Evolutionary conservation across 352 stramenopile genomes (phyloP).

Genomic region (Pythium grandisporangium): DNA sequence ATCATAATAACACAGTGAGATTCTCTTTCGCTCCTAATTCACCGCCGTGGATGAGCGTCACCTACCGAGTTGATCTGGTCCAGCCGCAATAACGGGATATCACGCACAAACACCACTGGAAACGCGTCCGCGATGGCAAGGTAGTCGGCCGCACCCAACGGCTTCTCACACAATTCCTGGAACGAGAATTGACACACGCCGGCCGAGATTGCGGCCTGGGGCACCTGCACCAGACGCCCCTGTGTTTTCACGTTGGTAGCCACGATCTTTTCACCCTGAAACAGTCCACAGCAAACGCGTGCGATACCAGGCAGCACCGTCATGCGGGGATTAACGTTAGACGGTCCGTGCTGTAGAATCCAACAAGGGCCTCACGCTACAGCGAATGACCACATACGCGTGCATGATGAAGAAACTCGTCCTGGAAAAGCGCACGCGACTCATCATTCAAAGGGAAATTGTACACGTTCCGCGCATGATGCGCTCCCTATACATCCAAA

Average conservation of each 20-base stretch:
- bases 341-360: no score
- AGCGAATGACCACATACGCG: no score
- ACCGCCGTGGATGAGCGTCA: no score
- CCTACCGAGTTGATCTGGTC: slow-evolving; percentile 83
- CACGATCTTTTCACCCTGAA: slow-evolving; percentile 30
- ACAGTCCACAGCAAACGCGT: not conserved
- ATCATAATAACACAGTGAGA: no score
- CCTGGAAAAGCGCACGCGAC: slow-evolving; percentile 46
- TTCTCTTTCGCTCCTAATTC: no score
- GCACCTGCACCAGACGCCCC: slow-evolving; percentile 52
- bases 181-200: slow-evolving; percentile 91
- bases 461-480: slow-evolving; percentile 69
- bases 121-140: slow-evolving; percentile 85
- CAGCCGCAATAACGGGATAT: slow-evolving; percentile 86
- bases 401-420: slow-evolving; percentile 53
- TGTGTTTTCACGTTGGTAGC: slow-evolving; percentile 52
- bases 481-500: slow-evolving; percentile 1
- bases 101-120: slow-evolving; percentile 84
- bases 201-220: slow-evolving; percentile 34
- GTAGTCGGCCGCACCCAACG: slow-evolving; percentile 93
- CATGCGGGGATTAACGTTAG: no score
- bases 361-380: no score
- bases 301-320: no score
- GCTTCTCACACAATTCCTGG: slow-evolving; percentile 91
- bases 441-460: slow-evolving; percentile 36